Evolutionary conservation across 352 stramenopile species (phyloP).

Genomic region (Phytophthora hibernalis): DNA sequence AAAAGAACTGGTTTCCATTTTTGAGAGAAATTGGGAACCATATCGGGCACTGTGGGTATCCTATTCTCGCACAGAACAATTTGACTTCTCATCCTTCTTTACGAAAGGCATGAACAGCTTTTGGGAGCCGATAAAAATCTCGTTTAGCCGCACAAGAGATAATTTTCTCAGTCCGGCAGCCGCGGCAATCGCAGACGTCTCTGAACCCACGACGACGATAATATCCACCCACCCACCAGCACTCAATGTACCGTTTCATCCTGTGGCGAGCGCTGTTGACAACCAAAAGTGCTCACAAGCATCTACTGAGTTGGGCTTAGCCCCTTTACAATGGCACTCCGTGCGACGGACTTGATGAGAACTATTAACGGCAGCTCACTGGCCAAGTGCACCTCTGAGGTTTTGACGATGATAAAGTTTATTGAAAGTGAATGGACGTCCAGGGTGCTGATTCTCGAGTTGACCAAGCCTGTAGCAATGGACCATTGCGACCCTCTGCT

Average conservation of each 20-base stretch:
- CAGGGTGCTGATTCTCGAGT: slow-evolving; percentile 78
- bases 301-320: neutral
- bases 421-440: slow-evolving; percentile 76
- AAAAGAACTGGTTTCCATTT: slow-evolving; percentile 51
- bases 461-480: slow-evolving; percentile 73
- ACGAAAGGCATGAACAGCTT: slow-evolving; percentile 70
- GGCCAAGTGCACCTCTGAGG: slow-evolving; percentile 64
- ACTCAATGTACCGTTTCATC: neutral
- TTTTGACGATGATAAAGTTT: slow-evolving; percentile 72
- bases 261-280: neutral
- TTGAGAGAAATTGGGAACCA: slow-evolving; percentile 68
- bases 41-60: slow-evolving; percentile 72
- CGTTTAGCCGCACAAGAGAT: slow-evolving; percentile 52
- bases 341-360: neutral
- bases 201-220: neutral
- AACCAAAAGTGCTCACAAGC: neutral
- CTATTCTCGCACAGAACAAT: slow-evolving; percentile 60
- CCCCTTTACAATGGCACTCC: slow-evolving; percentile 3
- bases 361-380: slow-evolving; percentile 32
- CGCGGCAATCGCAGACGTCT: slow-evolving; percentile 2
- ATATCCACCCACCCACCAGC: neutral
- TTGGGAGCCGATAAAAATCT: slow-evolving; percentile 67
- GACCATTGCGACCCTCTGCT: slow-evolving; percentile 63
- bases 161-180: slow-evolving; percentile 3
- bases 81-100: slow-evolving; percentile 73